Evolutionary conservation across 371 early-diverging fungal species (phyloP).

Genomic region (Lichtheimia hyalospora): DNA sequence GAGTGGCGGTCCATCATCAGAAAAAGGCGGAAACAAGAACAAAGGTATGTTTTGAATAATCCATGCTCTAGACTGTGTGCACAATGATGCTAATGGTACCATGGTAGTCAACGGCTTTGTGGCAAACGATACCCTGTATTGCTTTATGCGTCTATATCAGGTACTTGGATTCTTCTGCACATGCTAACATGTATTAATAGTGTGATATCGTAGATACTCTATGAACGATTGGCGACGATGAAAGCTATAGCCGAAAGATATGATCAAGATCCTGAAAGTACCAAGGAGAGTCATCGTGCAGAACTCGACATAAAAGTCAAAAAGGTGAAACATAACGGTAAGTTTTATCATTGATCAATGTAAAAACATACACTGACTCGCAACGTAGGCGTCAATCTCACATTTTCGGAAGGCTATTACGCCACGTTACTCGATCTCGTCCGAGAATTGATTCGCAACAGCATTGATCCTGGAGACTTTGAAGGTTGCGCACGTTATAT

Average conservation of each 20-base stretch:
- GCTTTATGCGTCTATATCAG: slow-evolving; percentile 86
- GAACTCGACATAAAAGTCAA: slow-evolving; percentile 70
- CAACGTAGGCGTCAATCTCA: slow-evolving; percentile 30
- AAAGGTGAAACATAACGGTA: slow-evolving; percentile 1
- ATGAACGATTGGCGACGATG: slow-evolving; percentile 77
- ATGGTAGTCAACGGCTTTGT: slow-evolving; percentile 48
- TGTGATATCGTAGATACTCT: slow-evolving; percentile 62
- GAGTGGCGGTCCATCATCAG: background rate
- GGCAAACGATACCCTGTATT: slow-evolving; percentile 79
- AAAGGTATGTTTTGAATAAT: background rate
- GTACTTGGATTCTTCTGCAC: slow-evolving; percentile 27
- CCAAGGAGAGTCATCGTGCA: slow-evolving; percentile 62
- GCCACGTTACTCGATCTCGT: slow-evolving; percentile 70
- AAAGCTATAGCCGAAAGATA: slow-evolving; percentile 66
- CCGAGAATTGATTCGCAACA: slow-evolving; percentile 66
- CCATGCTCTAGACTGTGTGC: background rate
- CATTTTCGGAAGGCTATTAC: slow-evolving; percentile 69
- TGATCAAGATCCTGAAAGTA: slow-evolving; percentile 53
- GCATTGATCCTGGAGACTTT: slow-evolving; percentile 80
- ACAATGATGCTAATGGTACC: background rate
- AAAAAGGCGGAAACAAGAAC: background rate
- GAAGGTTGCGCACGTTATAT: slow-evolving; percentile 88
- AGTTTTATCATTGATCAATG: background rate
- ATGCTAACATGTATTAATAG: slow-evolving; percentile 9
- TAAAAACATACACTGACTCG: no score